Percentiles rank a stretch among this genome's conserved stretches.
Evolutionary conservation across 2,329 filamentous ascomycete genomes (phyloP).

Genomic region (Elsinoe batatas): DNA sequence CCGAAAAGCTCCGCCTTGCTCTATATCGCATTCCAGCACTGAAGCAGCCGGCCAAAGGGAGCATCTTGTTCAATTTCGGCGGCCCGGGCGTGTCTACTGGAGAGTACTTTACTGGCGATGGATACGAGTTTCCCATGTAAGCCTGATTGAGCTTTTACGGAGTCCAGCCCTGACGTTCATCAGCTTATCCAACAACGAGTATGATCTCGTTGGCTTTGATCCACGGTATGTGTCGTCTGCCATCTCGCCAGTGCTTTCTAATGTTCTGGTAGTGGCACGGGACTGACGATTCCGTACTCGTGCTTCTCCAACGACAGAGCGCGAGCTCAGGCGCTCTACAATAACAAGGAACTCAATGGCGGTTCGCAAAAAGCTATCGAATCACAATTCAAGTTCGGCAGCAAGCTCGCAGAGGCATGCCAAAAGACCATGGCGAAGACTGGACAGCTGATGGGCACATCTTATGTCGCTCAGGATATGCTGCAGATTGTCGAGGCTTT

Average conservation of each 20-base stretch:
- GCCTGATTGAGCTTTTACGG: neutral
- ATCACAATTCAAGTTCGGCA: neutral
- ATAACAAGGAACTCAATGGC: neutral
- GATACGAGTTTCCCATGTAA: neutral
- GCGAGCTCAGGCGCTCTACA: neutral
- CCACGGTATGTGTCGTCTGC: neutral
- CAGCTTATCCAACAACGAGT: neutral
- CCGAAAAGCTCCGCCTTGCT: constrained; percentile 15
- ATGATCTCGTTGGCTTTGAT: neutral
- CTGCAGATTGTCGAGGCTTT: constrained; percentile 38
- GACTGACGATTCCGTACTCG: neutral
- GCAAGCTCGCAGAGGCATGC: neutral
- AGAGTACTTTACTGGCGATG: neutral
- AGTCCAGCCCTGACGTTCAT: neutral
- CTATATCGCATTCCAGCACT: neutral
- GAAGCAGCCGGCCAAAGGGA: neutral
- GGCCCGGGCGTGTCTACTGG: neutral
- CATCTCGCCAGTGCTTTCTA: neutral
- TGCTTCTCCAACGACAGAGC: neutral
- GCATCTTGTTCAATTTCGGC: constrained; percentile 3
- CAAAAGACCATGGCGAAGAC: constrained; percentile 16
- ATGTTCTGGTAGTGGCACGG: neutral
- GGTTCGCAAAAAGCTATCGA: neutral
- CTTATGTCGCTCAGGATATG: constrained; percentile 41
- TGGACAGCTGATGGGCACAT: constrained; percentile 30